Conservation (phyloP, 345 rosid species). For the Pistacia vera region DNA sequence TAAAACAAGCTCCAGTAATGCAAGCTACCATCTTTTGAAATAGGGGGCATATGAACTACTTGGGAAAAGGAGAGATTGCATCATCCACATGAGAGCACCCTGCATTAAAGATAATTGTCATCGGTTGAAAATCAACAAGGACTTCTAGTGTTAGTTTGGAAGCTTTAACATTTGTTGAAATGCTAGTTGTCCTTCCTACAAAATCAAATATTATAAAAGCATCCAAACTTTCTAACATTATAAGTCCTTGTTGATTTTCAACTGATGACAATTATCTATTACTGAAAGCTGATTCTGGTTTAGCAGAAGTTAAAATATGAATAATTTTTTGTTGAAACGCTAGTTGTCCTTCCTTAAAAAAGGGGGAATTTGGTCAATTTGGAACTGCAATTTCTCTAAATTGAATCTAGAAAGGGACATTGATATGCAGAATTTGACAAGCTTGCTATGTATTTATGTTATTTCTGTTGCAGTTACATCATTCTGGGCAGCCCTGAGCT, state of each 20-base stretch:
- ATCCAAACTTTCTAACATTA: neutral
- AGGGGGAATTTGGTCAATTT: conserved; percentile 16
- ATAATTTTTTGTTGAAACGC: neutral
- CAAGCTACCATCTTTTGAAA: too few species aligned
- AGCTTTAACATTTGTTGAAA: neutral
- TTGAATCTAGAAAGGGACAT: neutral
- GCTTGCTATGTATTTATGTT: conserved; percentile 10
- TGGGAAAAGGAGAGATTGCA: too few species aligned
- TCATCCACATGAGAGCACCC: too few species aligned
- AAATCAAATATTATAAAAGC: neutral
- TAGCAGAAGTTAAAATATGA: conserved; percentile 1
- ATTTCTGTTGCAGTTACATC: conserved; percentile 64
- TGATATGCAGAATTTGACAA: conserved; percentile 2
- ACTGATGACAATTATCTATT: neutral
- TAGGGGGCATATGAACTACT: too few species aligned
- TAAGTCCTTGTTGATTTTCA: neutral
- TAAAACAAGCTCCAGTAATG: too few species aligned
- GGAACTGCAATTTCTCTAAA: neutral
- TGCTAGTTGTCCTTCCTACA: neutral
- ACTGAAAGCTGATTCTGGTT: neutral
- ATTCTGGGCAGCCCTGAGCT: conserved; percentile 88
- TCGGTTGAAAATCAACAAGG: neutral
- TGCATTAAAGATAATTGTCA: too few species aligned
- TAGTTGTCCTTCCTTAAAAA: neutral
- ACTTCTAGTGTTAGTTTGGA: neutral